Conservation (phyloP, 2,329 filamentous ascomycete genomes). For the Phyllosticta citribraziliensis region DNA sequence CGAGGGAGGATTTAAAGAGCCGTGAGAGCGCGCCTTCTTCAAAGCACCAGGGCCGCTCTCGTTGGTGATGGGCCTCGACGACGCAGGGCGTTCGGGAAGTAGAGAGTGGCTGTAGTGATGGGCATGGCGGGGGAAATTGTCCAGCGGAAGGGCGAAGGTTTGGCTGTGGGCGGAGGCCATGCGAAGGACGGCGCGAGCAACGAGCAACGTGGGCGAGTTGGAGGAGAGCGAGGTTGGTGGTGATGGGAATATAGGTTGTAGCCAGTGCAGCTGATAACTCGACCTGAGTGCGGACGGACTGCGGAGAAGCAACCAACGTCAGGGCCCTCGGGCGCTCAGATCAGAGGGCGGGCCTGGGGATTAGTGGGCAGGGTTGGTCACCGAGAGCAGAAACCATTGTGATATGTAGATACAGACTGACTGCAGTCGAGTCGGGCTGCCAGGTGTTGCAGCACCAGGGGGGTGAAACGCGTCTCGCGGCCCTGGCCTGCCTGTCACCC, state of each 20-base stretch:
- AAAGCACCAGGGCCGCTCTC: slow-evolving; percentile 14
- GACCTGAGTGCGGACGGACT: not conserved
- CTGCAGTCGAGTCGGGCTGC: not conserved
- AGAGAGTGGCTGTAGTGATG: slow-evolving; percentile 24
- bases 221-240: not conserved
- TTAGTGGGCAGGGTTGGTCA: not conserved
- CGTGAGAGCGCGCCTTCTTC: slow-evolving; percentile 15
- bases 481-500: not conserved
- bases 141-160: slow-evolving; percentile 34
- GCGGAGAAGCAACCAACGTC: slow-evolving; percentile 2
- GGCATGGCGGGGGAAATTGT: slow-evolving; percentile 26
- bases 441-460: not conserved
- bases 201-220: not conserved
- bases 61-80: slow-evolving; percentile 3
- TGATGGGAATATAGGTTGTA: slow-evolving; percentile 2
- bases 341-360: not conserved
- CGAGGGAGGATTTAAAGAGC: slow-evolving; percentile 15
- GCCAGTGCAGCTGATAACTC: slow-evolving; percentile 1
- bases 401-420: not conserved
- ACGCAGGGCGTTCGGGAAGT: slow-evolving; percentile 18
- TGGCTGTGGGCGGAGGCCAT: slow-evolving; percentile 7
- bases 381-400: not conserved
- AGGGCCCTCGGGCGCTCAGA: not conserved
- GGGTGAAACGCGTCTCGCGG: not conserved
- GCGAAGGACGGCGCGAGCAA: slow-evolving; percentile 5